Evolutionary conservation across 371 early-diverging fungal genomes (phyloP).

Genomic region (Mucor saturninus): DNA sequence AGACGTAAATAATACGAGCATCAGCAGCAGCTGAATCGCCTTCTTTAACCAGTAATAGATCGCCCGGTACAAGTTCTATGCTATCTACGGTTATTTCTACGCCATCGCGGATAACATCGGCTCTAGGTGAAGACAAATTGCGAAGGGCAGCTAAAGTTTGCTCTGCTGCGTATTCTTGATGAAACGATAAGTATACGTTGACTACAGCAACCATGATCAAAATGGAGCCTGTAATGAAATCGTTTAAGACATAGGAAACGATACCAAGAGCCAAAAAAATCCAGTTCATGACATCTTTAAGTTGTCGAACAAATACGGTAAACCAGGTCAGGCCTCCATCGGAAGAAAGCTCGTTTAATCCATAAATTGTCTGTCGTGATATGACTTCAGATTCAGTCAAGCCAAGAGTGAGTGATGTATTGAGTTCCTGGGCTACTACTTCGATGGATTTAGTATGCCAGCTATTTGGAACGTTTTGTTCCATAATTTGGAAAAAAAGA

Average conservation of each 20-base stretch:
- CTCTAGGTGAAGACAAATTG: conserved; percentile 77
- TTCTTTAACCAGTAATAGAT: conserved; percentile 81
- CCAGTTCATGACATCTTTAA: conserved; percentile 84
- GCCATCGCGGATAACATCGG: conserved; percentile 81
- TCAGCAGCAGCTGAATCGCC: conserved; percentile 92
- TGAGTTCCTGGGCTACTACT: conserved; percentile 1
- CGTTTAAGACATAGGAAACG: conserved; percentile 58
- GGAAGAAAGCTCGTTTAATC: conserved; percentile 70
- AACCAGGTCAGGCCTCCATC: conserved; percentile 66
- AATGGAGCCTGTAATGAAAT: conserved; percentile 69
- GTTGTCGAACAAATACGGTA: conserved; percentile 77
- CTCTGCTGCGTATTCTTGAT: conserved; percentile 89
- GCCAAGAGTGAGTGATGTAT: conserved; percentile 46
- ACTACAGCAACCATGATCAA: conserved; percentile 74
- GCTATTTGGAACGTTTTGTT: not conserved
- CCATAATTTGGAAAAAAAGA: not conserved
- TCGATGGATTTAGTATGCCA: conserved; percentile 18
- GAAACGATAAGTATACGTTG: conserved; percentile 83
- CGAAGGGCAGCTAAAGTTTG: conserved; percentile 86
- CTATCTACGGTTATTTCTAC: conserved; percentile 67
- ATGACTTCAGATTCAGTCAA: conserved; percentile 60
- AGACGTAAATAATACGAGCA: conserved; percentile 75
- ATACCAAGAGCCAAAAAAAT: conserved; percentile 75
- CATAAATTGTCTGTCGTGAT: conserved; percentile 63
- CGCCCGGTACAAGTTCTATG: conserved; percentile 85